Base-by-base conservation (phyloP, 2,329 filamentous ascomycete genomes). In the Fusarium floridanum region DNA sequence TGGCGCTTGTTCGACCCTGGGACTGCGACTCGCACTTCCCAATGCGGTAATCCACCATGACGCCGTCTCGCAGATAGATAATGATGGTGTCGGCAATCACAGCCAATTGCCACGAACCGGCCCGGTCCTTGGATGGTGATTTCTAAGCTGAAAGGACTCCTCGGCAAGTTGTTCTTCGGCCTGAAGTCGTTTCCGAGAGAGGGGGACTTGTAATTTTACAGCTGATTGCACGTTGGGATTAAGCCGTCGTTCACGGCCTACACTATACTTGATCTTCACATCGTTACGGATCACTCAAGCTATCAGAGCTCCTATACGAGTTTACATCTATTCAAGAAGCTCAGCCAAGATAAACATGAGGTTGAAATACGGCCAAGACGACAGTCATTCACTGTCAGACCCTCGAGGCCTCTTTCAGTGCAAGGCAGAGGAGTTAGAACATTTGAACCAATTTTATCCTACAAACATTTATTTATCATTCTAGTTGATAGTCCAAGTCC, bases 1-100 rank as follows among this genome's bases (percentile, higher is more conserved):
- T 32, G 27, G 48, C 57, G 45, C 59, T 63, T 43, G 29, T 41
- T 41, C 59, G 2, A 17, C 39, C 37, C 22, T 12, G 36, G 65
- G 20, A 29, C 22, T 50, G 65, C 65, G 65, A 63, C 65, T 63
- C 65, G 57, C 59, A 56, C 53, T 67, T 67, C 65, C 65, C 27
- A 67, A 67, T 37, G 32, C 27, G 48, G 65, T 29, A 63, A 60
- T 29, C 36, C 24, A 27, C 56, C 55, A 29, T 53, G 48, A 53
- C 48, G 27, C 16, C 17, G 48, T 53, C 48, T 53, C 48, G 48
- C 48, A 53, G 48, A 20, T 53, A n/a, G 48, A 32, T 53, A 9
- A 32, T 53, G 10, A 17, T 32, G 17, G 53, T 56, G 29, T 5
- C 53, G 53, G n/a, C n/a, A n/a, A n/a, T n/a, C n/a, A n/a, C n/a